Conservation (phyloP, 148 eudicot species). For the Camellia granthamiana region DNA sequence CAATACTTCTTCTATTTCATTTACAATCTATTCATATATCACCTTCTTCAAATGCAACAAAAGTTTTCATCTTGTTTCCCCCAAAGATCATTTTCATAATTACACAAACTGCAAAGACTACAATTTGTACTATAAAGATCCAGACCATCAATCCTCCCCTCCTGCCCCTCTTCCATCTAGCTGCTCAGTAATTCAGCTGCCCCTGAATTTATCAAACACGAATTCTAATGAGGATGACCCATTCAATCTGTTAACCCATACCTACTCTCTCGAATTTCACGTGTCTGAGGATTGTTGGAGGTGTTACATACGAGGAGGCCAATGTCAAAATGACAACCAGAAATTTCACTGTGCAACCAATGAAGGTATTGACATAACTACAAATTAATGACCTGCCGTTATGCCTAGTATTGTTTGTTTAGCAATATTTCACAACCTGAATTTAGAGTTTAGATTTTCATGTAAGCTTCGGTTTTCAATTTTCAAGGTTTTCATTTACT, state of each 20-base stretch:
- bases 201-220: neutral
- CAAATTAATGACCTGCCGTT: neutral
- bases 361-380: neutral
- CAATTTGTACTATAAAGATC: neutral
- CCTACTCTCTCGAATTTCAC: neutral
- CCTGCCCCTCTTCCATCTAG: neutral
- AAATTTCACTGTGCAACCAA: neutral
- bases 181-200: neutral
- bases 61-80: too few species aligned
- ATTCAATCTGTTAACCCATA: neutral
- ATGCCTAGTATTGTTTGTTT: too few species aligned
- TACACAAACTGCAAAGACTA: neutral
- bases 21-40: neutral
- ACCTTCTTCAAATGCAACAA: conserved; percentile 6
- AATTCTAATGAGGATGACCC: neutral
- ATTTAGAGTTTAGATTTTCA: too few species aligned
- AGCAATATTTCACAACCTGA: neutral
- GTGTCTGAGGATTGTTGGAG: neutral
- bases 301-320: neutral
- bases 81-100: neutral
- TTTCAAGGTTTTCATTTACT: neutral
- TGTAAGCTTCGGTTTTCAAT: too few species aligned
- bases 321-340: neutral
- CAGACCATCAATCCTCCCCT: neutral
- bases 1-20: neutral